Evolutionary conservation across 2,329 filamentous ascomycete genomes (phyloP), one percentile per base, ranked within the genome.

Genomic region (Colletotrichum liriopes): DNA sequence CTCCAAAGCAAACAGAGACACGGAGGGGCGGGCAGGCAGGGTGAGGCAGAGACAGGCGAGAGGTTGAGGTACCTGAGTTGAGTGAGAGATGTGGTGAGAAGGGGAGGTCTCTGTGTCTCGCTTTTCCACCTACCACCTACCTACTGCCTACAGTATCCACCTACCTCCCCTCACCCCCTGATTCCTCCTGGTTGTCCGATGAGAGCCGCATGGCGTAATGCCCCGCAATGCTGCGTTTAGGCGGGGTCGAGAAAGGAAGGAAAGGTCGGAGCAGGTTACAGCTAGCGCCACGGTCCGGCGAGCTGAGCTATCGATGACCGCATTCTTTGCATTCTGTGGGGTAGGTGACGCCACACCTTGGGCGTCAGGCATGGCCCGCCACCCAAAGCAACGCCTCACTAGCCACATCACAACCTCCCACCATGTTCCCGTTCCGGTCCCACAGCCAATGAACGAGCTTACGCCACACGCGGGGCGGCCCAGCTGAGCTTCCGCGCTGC

Each of bases 151-250:
- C 29, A 32, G 29, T 32, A 32, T 3, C 37, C 14, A 41, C 55
- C 55, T 61, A 41, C 55, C 41, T 47, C 41, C 5, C 23, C 32
- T 47, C n/a, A 12, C 23, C 43, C 20, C 41, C 29, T 16, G 52
- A 23, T 58, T 32, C 32, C 52, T 55, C 20, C 52, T 58, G n/a
- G 29, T n/a, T 52, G 62, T 49, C 54, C 52, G 58, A 72, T 69
- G 59, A 55, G 69, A 72, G 69, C 69, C 65, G 69, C 69, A 72
- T 72, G 69, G 69, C 69, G 69, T 72, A 72, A 72, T 69, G 65
- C 69, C 69, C 69, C 69, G 65, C 69, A 59, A n/a, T 35, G 32
- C 58, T 18, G 65, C 51, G 65, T 64, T 39, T 23, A 39, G 29
- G 66, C 49, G 59, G 58, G 65, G 51, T 37, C 41, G 32, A n/a